Percentiles rank a stretch among this genome's conserved stretches.
Conservation (phyloP, 192 early-diverging fungal species). For the Endogone sp. region DNA sequence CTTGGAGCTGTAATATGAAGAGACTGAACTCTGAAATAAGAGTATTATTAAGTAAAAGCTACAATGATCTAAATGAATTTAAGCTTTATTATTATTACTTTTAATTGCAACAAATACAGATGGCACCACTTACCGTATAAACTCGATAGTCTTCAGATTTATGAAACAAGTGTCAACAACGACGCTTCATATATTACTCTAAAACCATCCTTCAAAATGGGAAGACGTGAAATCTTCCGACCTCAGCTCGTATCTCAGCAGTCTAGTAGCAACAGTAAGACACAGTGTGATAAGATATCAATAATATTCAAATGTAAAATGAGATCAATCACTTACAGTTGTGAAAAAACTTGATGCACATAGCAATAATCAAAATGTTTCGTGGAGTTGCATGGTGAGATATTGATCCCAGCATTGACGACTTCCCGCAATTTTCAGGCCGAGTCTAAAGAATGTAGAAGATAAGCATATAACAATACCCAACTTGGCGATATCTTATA, state of each 20-base stretch:
- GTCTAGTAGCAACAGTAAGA: neutral
- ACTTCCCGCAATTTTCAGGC: slow-evolving; percentile 15
- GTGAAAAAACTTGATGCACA: slow-evolving; percentile 17
- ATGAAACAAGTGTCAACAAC: neutral
- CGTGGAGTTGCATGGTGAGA: slow-evolving; percentile 10
- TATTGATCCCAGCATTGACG: slow-evolving; percentile 11
- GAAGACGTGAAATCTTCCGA: neutral
- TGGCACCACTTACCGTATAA: neutral
- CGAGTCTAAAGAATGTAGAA: neutral
- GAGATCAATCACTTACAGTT: slow-evolving; percentile 8
- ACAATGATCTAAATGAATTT: too few relatives aligned
- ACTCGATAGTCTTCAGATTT: neutral
- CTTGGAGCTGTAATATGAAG: too few relatives aligned
- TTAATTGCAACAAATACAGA: neutral
- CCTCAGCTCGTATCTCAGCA: slow-evolving; percentile 7
- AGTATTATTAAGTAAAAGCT: too few relatives aligned
- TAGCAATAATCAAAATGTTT: slow-evolving; percentile 13
- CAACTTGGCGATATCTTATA: slow-evolving; percentile 14
- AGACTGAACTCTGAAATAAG: too few relatives aligned
- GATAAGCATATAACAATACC: neutral
- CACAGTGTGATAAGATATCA: neutral
- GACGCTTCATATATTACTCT: slow-evolving; percentile 1
- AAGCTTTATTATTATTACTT: too few relatives aligned
- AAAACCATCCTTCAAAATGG: slow-evolving; percentile 6
- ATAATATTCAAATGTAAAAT: neutral